Conservation (phyloP, 2,329 filamentous ascomycete species). For the Diplocarpon mali region DNA sequence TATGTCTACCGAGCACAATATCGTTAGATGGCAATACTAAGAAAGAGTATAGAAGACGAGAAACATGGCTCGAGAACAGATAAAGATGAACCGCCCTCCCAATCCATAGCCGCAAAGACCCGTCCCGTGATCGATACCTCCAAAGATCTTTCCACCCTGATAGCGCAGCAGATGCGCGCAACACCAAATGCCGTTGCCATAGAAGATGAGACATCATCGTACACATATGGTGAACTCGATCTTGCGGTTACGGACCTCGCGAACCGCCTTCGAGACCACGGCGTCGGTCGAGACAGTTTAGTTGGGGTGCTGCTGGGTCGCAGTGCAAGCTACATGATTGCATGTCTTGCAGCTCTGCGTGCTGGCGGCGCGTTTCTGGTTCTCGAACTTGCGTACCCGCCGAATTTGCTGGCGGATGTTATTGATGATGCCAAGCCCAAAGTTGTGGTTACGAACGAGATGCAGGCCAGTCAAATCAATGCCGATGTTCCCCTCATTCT, state of each 20-base stretch:
- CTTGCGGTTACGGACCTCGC: slow-evolving; percentile 54
- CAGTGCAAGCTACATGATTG: slow-evolving; percentile 69
- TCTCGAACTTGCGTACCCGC: slow-evolving; percentile 68
- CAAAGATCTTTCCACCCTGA: slow-evolving; percentile 64
- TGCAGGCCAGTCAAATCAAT: slow-evolving; percentile 55
- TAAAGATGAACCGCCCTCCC: too few species aligned
- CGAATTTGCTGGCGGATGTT: slow-evolving; percentile 62
- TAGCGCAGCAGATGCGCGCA: slow-evolving; percentile 53
- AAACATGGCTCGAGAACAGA: not conserved
- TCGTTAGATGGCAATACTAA: not conserved
- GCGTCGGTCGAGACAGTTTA: slow-evolving; percentile 60
- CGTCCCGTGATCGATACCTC: slow-evolving; percentile 60
- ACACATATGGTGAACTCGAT: slow-evolving; percentile 66
- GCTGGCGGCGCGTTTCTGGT: slow-evolving; percentile 74
- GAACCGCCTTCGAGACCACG: slow-evolving; percentile 50
- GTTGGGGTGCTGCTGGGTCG: slow-evolving; percentile 67
- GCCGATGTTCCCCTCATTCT: slow-evolving; percentile 51
- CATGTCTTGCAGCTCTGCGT: slow-evolving; percentile 65
- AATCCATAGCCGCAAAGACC: slow-evolving; percentile 12
- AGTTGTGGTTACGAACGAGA: slow-evolving; percentile 57
- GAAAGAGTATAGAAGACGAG: not conserved
- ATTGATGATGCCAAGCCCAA: slow-evolving; percentile 63
- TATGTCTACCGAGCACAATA: not conserved
- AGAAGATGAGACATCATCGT: slow-evolving; percentile 55
- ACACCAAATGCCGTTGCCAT: slow-evolving; percentile 61